A percentile compares a stretch with the other conserved stretches of the same genome.
phyloP scores from a whole-genome alignment of 768 basidiomycete genomes.

The Rhizopogon vinicolor region DNA sequence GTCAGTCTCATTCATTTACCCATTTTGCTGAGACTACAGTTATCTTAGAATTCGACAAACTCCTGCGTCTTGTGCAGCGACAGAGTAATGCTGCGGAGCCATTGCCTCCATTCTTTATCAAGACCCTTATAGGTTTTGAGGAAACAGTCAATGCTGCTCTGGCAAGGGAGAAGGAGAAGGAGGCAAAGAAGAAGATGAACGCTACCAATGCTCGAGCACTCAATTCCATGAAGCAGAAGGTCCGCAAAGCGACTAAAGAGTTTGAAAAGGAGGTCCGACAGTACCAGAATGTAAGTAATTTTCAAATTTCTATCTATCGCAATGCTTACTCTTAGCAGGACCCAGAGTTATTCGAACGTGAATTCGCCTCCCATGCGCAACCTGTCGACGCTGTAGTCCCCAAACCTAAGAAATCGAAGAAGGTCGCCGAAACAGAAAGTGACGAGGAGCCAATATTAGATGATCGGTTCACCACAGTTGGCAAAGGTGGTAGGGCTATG shows the following conservation, averaged over 20 bases:
- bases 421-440: slow-evolving; percentile 28
- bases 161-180: slow-evolving; percentile 88
- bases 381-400: slow-evolving; percentile 37
- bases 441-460: slow-evolving; percentile 37
- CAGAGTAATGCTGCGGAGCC: slow-evolving; percentile 84
- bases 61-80: slow-evolving; percentile 83
- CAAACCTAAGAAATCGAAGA: slow-evolving; percentile 33
- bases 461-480: slow-evolving; percentile 86
- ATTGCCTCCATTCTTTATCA: slow-evolving; percentile 82
- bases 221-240: slow-evolving; percentile 97
- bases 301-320: not conserved
- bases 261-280: slow-evolving; percentile 76
- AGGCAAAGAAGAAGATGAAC: slow-evolving; percentile 94
- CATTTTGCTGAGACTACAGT: not conserved
- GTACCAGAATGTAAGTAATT: slow-evolving; percentile 64
- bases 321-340: slow-evolving; percentile 46
- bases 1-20: slow-evolving; percentile 37
- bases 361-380: slow-evolving; percentile 54
- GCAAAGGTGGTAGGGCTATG: slow-evolving; percentile 81
- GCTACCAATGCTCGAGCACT: slow-evolving; percentile 90
- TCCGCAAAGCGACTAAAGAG: slow-evolving; percentile 89
- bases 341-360: slow-evolving; percentile 80
- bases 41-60: slow-evolving; percentile 88
- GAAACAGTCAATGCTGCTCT: slow-evolving; percentile 65
- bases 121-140: slow-evolving; percentile 72